Conservation (phyloP, 2,329 filamentous ascomycete species). For the Pseudogymnoascus sp. region DNA sequence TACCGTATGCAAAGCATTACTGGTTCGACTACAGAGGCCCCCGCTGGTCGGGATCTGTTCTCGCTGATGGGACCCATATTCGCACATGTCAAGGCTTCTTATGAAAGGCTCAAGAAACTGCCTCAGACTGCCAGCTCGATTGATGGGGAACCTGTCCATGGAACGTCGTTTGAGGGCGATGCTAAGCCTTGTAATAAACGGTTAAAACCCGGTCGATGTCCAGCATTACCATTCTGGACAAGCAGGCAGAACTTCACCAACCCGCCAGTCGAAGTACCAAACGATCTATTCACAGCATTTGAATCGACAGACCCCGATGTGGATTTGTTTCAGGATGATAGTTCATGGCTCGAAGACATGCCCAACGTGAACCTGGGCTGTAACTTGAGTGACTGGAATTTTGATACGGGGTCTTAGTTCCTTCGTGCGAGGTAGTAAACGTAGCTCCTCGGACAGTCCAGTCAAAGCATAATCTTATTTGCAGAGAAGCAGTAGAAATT, state of each 20-base stretch:
- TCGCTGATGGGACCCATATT: neutral
- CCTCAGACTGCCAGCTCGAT: neutral
- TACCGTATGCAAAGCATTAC: constrained; percentile 2
- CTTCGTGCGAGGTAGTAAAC: neutral
- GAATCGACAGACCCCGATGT: neutral
- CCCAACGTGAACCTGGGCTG: neutral
- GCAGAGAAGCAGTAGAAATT: neutral
- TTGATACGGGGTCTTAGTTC: neutral
- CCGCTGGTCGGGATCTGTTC: neutral
- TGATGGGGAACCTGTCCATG: neutral
- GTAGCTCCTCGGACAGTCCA: too few species aligned
- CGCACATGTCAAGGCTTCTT: neutral
- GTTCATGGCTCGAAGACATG: neutral
- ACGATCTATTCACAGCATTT: neutral
- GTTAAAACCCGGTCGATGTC: neutral
- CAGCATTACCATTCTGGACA: neutral
- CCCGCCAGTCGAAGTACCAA: neutral
- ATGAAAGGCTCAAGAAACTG: neutral
- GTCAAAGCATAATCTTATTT: neutral
- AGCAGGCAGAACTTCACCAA: neutral
- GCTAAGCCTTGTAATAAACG: neutral
- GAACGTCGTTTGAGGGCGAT: neutral
- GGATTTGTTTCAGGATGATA: neutral
- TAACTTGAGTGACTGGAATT: neutral
- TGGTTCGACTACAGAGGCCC: neutral